Evolutionary conservation across 495 filamentous ascomycete genomes (phyloP).

Genomic region (Halenospora varia): DNA sequence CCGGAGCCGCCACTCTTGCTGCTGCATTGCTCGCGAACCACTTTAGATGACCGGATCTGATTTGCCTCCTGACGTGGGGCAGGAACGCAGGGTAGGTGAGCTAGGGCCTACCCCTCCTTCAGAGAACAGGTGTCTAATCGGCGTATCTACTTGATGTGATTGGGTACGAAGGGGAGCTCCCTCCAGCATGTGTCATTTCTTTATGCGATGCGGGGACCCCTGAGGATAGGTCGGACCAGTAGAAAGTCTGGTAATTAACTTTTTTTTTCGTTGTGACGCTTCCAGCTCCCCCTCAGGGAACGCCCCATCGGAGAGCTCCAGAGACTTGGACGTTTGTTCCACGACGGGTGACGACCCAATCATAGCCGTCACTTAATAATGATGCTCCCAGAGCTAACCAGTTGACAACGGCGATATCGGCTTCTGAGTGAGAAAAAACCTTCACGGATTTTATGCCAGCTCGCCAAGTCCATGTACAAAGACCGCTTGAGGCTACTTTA

Average conservation of each 20-base stretch:
- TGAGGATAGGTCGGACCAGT: slow-evolving; percentile 3
- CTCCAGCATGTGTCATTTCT: slow-evolving; percentile 16
- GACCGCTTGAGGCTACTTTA: slow-evolving; percentile 6
- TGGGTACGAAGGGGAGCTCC: not conserved
- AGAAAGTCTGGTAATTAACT: not conserved
- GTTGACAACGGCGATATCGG: slow-evolving; percentile 15
- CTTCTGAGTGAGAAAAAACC: not conserved
- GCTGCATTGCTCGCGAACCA: not conserved
- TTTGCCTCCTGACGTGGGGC: slow-evolving; percentile 10
- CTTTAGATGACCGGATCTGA: not conserved
- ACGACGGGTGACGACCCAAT: not conserved
- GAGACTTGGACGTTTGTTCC: not conserved
- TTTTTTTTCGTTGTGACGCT: slow-evolving; percentile 2
- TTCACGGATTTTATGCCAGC: not conserved
- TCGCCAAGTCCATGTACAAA: not conserved
- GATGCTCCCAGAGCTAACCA: slow-evolving; percentile 1
- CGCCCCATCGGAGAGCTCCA: not conserved
- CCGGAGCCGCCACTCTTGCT: not conserved
- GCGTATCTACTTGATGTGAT: slow-evolving; percentile 7
- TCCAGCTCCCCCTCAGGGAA: not conserved
- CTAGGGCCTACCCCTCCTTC: not conserved
- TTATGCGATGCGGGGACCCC: slow-evolving; percentile 10
- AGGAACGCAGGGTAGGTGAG: not conserved
- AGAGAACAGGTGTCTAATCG: slow-evolving; percentile 3
- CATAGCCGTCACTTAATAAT: not conserved